These are phyloP conservation scores for Malus hybrid DNA, from an alignment of 331 rosid genomes.

Conservation along the genomic window DNA sequence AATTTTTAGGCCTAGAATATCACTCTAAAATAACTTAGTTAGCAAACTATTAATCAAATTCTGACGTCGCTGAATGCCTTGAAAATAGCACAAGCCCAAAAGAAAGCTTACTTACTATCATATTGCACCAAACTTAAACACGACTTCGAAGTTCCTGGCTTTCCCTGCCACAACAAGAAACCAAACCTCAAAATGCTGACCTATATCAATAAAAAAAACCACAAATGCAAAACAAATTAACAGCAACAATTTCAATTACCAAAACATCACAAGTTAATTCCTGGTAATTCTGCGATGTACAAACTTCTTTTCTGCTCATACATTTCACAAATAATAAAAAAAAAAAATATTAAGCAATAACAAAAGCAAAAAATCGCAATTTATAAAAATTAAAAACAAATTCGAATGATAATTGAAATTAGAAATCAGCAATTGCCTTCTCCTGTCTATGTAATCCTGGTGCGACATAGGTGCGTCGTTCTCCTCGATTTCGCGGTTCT, in stretches of 20 bases:
- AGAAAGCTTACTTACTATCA: constrained; percentile 43
- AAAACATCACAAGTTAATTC: constrained; percentile 51
- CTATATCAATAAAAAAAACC: neutral
- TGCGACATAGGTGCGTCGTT: constrained; percentile 64
- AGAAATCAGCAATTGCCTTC: constrained; percentile 31
- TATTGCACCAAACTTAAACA: constrained; percentile 54
- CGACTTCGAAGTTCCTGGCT: constrained; percentile 40
- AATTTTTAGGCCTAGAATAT: neutral
- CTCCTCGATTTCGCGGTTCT: constrained; percentile 12
- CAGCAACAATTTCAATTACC: constrained; percentile 32
- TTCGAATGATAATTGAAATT: neutral
- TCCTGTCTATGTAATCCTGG: constrained; percentile 55
- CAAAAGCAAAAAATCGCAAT: neutral
- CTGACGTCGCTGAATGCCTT: neutral
- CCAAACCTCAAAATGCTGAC: constrained; percentile 3
- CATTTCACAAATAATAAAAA: neutral
- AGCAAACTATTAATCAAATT: neutral
- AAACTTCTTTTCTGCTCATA: constrained; percentile 54
- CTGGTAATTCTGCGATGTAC: constrained; percentile 21
- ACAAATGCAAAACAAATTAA: neutral
- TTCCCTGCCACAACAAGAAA: constrained; percentile 37
- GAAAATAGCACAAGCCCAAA: neutral
- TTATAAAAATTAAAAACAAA: neutral
- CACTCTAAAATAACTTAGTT: neutral
- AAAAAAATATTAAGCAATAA: neutral